Conservation (phyloP, 495 filamentous ascomycete genomes). For the Podospora pseudocomata region DNA sequence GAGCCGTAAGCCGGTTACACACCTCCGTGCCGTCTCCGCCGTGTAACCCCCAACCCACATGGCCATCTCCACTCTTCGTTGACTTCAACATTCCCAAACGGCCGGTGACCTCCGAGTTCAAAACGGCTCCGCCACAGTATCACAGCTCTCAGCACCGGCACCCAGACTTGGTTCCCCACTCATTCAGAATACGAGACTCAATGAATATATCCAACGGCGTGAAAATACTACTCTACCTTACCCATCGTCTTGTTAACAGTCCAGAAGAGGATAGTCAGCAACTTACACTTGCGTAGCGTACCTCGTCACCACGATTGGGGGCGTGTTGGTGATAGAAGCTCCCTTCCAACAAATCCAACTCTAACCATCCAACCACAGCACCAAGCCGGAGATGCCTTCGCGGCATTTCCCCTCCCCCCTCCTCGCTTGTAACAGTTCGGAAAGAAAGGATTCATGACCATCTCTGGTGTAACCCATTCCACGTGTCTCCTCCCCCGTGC, state of each 20-base stretch:
- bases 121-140: not conserved
- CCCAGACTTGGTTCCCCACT: not conserved
- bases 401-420: not conserved
- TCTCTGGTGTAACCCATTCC: not conserved
- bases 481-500: not conserved
- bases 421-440: not conserved
- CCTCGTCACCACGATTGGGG: not conserved
- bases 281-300: not conserved
- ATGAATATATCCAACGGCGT: not conserved
- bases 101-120: not conserved
- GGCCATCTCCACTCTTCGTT: not conserved
- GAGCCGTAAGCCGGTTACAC: not conserved
- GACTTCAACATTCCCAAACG: not conserved
- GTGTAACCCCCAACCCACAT: not conserved
- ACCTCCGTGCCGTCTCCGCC: not conserved
- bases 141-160: not conserved
- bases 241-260: not conserved
- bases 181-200: no score
- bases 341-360: not conserved
- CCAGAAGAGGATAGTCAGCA: not conserved
- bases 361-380: not conserved
- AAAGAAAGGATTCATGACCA: not conserved
- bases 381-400: not conserved
- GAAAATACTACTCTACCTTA: not conserved
- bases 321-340: not conserved